phyloP scores from a whole-genome alignment of 2,329 filamentous ascomycete genomes.

The Ophiocordyceps camponoti-leonardi region DNA sequence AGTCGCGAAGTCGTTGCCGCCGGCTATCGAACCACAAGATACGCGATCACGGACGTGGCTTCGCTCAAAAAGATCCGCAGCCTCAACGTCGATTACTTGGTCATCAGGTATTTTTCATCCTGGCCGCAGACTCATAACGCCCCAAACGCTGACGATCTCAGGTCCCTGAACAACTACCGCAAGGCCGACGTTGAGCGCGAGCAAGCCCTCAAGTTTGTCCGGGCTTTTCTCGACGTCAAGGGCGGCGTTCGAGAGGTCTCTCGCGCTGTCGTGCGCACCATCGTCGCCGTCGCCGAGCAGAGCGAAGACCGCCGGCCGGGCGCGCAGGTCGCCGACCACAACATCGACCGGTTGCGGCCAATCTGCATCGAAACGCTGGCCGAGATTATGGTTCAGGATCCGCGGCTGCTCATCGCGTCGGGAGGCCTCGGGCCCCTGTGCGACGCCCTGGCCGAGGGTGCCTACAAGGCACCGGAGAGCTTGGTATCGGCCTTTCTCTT shows the following conservation, averaged over 20 bases:
- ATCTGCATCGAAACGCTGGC: slow-evolving; percentile 89
- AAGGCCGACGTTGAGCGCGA: slow-evolving; percentile 96
- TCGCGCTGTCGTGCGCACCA: slow-evolving; percentile 68
- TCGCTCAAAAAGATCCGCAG: slow-evolving; percentile 78
- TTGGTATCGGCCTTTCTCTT: slow-evolving; percentile 77
- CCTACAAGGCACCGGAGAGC: slow-evolving; percentile 84
- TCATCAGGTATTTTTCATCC: slow-evolving; percentile 34
- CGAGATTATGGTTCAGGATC: slow-evolving; percentile 78
- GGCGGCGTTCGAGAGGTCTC: slow-evolving; percentile 80
- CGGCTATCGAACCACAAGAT: slow-evolving; percentile 82
- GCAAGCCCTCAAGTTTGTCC: slow-evolving; percentile 89
- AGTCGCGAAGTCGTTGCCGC: slow-evolving; percentile 91
- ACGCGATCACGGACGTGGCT: slow-evolving; percentile 80
- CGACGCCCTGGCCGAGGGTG: slow-evolving; percentile 80
- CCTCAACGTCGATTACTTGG: slow-evolving; percentile 81
- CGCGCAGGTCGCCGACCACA: slow-evolving; percentile 48
- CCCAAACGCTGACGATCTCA: slow-evolving; percentile 10
- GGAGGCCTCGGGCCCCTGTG: slow-evolving; percentile 76
- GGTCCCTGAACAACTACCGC: slow-evolving; percentile 81
- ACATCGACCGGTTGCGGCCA: slow-evolving; percentile 68
- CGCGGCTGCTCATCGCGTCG: slow-evolving; percentile 61
- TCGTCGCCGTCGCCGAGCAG: slow-evolving; percentile 82
- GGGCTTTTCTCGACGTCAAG: slow-evolving; percentile 90
- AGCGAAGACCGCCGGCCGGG: slow-evolving; percentile 73
- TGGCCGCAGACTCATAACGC: too few relatives aligned